Conservation (phyloP, 257 asterid genomes). For the Solanum gandarillasii region DNA sequence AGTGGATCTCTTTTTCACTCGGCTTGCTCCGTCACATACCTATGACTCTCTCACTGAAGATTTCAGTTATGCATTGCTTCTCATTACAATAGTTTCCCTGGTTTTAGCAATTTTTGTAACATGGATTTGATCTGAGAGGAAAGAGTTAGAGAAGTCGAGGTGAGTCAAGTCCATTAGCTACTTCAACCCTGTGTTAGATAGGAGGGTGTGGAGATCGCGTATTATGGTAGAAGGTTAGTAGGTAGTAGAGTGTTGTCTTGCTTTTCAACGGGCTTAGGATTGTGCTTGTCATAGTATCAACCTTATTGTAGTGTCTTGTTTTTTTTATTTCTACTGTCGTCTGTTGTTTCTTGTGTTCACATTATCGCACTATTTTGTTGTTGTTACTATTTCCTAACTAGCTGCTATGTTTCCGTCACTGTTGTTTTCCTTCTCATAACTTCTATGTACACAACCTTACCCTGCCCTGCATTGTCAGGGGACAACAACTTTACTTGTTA, state of each 20-base stretch:
- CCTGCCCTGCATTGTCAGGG: neutral
- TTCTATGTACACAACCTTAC: neutral
- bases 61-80: slow-evolving; percentile 75
- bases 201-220: neutral
- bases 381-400: neutral
- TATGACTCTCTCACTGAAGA: slow-evolving; percentile 87
- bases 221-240: neutral
- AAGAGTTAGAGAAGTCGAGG: slow-evolving; percentile 89
- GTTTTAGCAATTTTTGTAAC: slow-evolving; percentile 63
- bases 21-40: slow-evolving; percentile 77
- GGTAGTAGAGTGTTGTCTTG: neutral
- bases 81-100: slow-evolving; percentile 67
- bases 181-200: neutral
- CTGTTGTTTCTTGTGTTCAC: neutral
- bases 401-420: neutral
- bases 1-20: slow-evolving; percentile 78
- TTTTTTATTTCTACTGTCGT: neutral
- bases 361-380: neutral
- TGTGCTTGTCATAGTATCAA: neutral
- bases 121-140: slow-evolving; percentile 82
- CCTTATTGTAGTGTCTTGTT: neutral
- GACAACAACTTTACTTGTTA: neutral
- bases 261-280: neutral
- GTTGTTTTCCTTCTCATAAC: neutral
- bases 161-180: slow-evolving; percentile 9